Base-by-base conservation (phyloP, 1,284 basidiomycete species). In the Boletellus dicymbophilus region DNA sequence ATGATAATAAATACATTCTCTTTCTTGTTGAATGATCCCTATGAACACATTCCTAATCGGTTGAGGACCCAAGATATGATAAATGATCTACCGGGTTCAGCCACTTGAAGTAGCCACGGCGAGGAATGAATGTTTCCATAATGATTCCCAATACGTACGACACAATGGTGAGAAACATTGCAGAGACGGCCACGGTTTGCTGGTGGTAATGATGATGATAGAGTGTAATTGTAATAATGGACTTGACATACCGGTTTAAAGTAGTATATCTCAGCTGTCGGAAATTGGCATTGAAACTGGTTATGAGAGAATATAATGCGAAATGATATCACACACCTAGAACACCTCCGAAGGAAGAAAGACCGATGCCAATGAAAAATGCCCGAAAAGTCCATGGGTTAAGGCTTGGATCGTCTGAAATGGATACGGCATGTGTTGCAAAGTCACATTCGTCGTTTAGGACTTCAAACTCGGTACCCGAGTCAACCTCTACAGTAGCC, bases 1-100 rank as follows among this genome's bases (percentile, higher is more conserved):
- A 88, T 85, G 20, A 84, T 76, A 33, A 87, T 80, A 25, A 80
- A 79, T 0, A 80, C 80, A 63, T 85, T 81, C 58, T 87, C 80
- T 51, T 75, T 75, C 54, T 70, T 72, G 52, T 74, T 72, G 60
- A 72, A 71, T 13, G 72, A 66, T 48, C 72, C 66, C 78, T 76
- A 44, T 10, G 27, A 11, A 13, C n/a, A n/a, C n/a, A n/a, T n/a
- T n/a, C n/a, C n/a, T n/a, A n/a, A n/a, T n/a, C n/a, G n/a, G n/a
- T n/a, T n/a, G n/a, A n/a, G n/a, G n/a, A n/a, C n/a, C n/a, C n/a
- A 12, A 2, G 23, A 16, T 59, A 26, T 56, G 44, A 51, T 1
- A 7, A 13, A 62, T 4, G 60, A 58, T 72, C 55, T 44, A 72
- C 82, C 8, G 83, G 84, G 58, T 86, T 85, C 15, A 86, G 67